Base-by-base conservation (phyloP, 1,284 basidiomycete genomes). In the Boletus sp. region DNA sequence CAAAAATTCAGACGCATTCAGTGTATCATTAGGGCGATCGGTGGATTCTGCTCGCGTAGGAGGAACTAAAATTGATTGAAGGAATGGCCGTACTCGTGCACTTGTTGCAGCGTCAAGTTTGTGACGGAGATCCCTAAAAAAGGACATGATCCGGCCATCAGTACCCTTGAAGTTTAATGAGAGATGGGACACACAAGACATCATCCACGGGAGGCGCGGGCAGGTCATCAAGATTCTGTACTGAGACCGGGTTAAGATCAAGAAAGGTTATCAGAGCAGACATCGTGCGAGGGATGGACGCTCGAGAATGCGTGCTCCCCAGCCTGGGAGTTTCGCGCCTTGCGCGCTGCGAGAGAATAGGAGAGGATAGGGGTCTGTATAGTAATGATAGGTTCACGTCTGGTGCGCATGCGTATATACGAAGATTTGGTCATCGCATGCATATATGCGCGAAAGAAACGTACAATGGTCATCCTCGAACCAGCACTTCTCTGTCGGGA, bases 301-400 rank as follows among this genome's bases (percentile, higher is more conserved):
- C 59, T 40, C 65, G 61, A 46, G 66, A 67, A 28, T 38, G 53
- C 31, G 58, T 49, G 31, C 37, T 46, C 21, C 77, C 76, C 19
- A 74, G 53, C 43, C 63, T 66, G 2, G 78, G 80, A 30, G 80
- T 82, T 64, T 78, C 71, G 6, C 67, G 71, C 33, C 64, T 72
- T 4, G 82, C 75, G 23, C 73, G 71, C 11, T 65, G 65, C 28
- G 80, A 78, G 40, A 84, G 67, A 16, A 81, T 55, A 19, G 81
- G 81, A 4, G 77, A 76, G 65, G 69, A 70, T n/a, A 78, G 67
- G 4, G 78, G 78, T 49, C 72, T 71, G 55, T 64, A 66, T 6
- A 72, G 51, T 7, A 69, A 58, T 31, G 67, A 67, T 61, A 65
- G n/a, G 17, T 52, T 65, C 47, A 62, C 38, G 62, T 71, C 70